Base-by-base conservation (phyloP, 257 asterid genomes). In the Solanum tarapatanum region DNA sequence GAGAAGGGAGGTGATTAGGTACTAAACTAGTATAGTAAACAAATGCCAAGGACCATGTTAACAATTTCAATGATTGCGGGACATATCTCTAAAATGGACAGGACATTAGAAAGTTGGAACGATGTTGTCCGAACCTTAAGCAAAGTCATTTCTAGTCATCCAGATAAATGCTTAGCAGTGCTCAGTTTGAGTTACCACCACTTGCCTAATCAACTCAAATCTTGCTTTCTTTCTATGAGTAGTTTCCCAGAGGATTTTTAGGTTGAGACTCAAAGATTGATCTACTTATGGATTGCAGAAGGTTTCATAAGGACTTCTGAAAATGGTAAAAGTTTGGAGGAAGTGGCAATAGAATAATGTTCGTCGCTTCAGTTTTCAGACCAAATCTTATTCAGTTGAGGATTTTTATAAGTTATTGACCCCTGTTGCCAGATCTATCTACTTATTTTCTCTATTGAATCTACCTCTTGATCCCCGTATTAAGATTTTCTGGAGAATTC, bases 261-360 rank as follows among this genome's bases (percentile, higher is more conserved):
- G 13, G 66, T 83, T 48, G 24, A 13, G 1, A 86, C 23, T 14
- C 3, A 11, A 8, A 82, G 35, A 32, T 36, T 87, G 85, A 28
- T 64, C 26, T 41, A 76, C 19, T 79, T 87, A 24, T 87, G 73
- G 89, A 64, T 87, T 3, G 86, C 89, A 1, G 86, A 87, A 60
- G 89, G 86, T 13, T 87, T 87, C 14, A 35, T 62, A 17, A 68
- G 64, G 35, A 6, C 69, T 41, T 41, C 4, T 1, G 4, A 41
- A 41, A 41, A 41, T 41, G 12, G 45, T 41, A 9, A 41, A 41
- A 8, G 45, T 41, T 41, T 41, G 45, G 45, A 41, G 12, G 45
- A 41, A 41, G 45, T 41, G 45, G 45, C 45, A 39, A 9, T 39
- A n/a, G n/a, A n/a, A 30, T 30, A 30, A 30, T 30, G 32, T 30